phyloP scores from a whole-genome alignment of 176 grass and related monocot species.

The Triticum timopheevii region DNA sequence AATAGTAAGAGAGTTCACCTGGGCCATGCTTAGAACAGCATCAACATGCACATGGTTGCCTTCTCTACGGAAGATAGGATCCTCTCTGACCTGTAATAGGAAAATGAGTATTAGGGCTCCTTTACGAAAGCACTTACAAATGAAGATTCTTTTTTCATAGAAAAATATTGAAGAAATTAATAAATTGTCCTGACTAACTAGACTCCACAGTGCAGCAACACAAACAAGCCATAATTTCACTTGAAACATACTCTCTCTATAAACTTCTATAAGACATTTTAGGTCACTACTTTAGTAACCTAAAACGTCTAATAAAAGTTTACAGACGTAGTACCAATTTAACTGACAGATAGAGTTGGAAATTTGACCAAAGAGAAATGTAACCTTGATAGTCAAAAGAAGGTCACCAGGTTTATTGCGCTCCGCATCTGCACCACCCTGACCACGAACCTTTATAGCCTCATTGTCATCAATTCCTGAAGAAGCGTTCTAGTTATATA shows the following conservation, averaged over 20 bases:
- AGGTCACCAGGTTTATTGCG: slow-evolving; percentile 81
- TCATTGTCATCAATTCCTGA: slow-evolving; percentile 70
- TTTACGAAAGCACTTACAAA: not conserved
- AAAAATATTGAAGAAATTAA: not conserved
- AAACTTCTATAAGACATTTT: too few relatives aligned
- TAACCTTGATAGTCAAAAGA: slow-evolving; percentile 85
- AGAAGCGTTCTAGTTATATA: not conserved
- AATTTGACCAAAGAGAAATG: slow-evolving; percentile 15
- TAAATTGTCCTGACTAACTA: not conserved
- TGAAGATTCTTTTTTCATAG: not conserved
- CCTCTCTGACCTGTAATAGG: slow-evolving; percentile 70
- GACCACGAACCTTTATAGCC: slow-evolving; percentile 71
- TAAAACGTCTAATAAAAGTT: too few relatives aligned
- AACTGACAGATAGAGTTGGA: not conserved
- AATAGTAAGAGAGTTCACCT: slow-evolving; percentile 45
- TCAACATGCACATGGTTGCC: slow-evolving; percentile 89
- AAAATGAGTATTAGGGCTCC: slow-evolving; percentile 26
- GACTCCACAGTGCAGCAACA: not conserved
- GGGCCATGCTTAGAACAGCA: slow-evolving; percentile 75
- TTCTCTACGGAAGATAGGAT: slow-evolving; percentile 91
- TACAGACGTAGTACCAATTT: not conserved
- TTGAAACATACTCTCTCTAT: not conserved
- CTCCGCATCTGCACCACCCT: slow-evolving; percentile 77
- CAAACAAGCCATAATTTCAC: not conserved
- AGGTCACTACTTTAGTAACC: too few relatives aligned